phyloP scores from a whole-genome alignment of 129 eudicot species.

The Artemisia annua region DNA sequence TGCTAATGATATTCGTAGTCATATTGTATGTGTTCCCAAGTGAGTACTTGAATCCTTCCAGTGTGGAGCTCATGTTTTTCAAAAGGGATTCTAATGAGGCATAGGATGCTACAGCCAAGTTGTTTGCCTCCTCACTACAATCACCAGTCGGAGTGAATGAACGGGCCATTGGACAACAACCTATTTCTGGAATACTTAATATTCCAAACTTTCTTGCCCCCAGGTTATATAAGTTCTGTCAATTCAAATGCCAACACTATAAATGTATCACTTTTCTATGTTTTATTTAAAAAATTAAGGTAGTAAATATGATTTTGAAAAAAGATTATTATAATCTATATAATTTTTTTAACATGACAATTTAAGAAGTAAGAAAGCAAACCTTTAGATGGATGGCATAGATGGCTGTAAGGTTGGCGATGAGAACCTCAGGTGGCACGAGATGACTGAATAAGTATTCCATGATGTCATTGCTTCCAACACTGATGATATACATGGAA shows the following conservation, averaged over 20 bases:
- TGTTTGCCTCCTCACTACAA: slow-evolving; percentile 29
- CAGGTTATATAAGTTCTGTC: slow-evolving; percentile 42
- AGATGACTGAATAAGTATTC: slow-evolving; percentile 2
- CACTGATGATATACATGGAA: slow-evolving; percentile 47
- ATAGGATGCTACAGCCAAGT: slow-evolving; percentile 38
- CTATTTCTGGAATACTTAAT: slow-evolving; percentile 42
- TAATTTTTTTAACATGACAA: not conserved
- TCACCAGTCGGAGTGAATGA: slow-evolving; percentile 14
- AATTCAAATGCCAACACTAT: not conserved
- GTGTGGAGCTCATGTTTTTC: slow-evolving; percentile 32
- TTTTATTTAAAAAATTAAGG: not conserved
- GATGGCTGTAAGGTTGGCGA: slow-evolving; percentile 32
- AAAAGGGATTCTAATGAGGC: slow-evolving; percentile 14
- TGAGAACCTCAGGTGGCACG: slow-evolving; percentile 14
- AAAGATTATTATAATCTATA: not conserved
- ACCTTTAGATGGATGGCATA: slow-evolving; percentile 49
- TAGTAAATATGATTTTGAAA: not conserved
- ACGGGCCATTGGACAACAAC: slow-evolving; percentile 46
- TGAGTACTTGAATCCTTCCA: slow-evolving; percentile 37
- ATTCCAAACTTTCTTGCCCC: slow-evolving; percentile 54
- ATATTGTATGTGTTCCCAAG: slow-evolving; percentile 44
- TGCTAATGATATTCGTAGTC: slow-evolving; percentile 35
- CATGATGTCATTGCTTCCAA: slow-evolving; percentile 57
- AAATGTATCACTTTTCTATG: not conserved
- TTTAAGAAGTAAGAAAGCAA: not conserved